Evolutionary conservation across 2,329 filamentous ascomycete species (phyloP), one percentile per base, ranked within the genome.

Genomic region (Botrytis porri): DNA sequence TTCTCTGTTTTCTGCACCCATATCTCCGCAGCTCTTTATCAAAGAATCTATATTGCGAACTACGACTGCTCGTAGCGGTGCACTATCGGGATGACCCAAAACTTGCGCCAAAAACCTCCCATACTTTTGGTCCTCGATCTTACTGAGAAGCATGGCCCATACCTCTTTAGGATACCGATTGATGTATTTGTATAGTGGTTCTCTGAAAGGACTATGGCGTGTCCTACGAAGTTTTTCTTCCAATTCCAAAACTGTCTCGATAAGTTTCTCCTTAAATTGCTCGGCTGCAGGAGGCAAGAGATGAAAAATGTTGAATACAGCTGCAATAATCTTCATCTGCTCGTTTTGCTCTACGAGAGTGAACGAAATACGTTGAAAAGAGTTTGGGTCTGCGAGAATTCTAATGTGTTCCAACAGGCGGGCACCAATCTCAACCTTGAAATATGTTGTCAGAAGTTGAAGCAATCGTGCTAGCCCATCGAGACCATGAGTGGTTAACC

Each of bases 371-470:
- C 95, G 93, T 81, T 98, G 95, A 77, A 98, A 84, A 22, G 90
- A 88, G 69, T 86, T 87, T 4, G 93, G 88, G 73, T 98, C 94
- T 1, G 95, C 95, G 76, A 99, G 94, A 18, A 91, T 89, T 80
- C 95, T 95, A 83, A 98, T 92, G 79, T 99, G 96, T 76, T 98
- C 95, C 16, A 99, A 86, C n/a, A 99, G 84, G 37, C 96, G 89
- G 35, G 93, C 89, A 10, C 96, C 97, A 71, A 99, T 99, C 81
- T 99, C 96, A 0, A 98, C 95, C 83, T 99, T 99, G 84, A 99
- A 99, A 82, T 99, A 99, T 74, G 96, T 98, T 0, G 95, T 99
- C 29, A 99, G 85, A 2, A 99, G 86, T 76, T 96, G 95, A 74
- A 99, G 83, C 2, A 99, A 86, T 57, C 95, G 90, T 29, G 95